These are phyloP conservation scores for Myxozyma lipomycoides DNA, from an alignment of 805 yeast species.

Conservation along the genomic window DNA sequence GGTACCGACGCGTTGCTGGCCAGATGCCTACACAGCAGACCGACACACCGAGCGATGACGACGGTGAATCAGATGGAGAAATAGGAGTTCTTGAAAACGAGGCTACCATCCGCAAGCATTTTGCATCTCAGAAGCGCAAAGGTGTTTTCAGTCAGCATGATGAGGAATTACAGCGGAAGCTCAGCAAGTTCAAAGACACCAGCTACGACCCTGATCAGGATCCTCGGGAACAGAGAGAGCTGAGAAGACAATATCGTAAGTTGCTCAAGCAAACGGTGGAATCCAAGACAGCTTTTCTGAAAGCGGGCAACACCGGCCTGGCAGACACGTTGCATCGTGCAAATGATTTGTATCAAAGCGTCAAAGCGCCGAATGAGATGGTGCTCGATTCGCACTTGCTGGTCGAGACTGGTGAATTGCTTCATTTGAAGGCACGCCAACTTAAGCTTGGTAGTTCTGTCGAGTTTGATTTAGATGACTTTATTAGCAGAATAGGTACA, in stretches of 20 bases:
- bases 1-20: not conserved
- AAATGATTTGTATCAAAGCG: conserved; percentile 15
- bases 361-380: conserved; percentile 22
- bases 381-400: conserved; percentile 25
- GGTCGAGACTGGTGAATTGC: conserved; percentile 17
- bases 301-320: conserved; percentile 9
- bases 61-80: not conserved
- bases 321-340: conserved; percentile 9
- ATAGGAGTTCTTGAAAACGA: not conserved
- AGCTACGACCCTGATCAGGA: conserved; percentile 18
- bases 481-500: conserved; percentile 5
- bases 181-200: not conserved
- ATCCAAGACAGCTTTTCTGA: conserved; percentile 4
- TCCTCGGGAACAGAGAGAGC: conserved; percentile 13
- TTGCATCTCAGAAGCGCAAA: conserved; percentile 5
- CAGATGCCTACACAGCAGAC: not conserved
- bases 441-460: conserved; percentile 19
- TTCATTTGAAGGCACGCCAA: conserved; percentile 12
- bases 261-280: conserved; percentile 16
- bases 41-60: conserved; percentile 2
- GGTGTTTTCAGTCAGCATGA: conserved; percentile 2
- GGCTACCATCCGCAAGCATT: not conserved
- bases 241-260: conserved; percentile 15
- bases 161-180: not conserved
- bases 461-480: conserved; percentile 26